Evolutionary conservation across 2,329 filamentous ascomycete genomes (phyloP), one percentile per base, ranked within the genome.

Genomic region (Helicocarpus griseus): DNA sequence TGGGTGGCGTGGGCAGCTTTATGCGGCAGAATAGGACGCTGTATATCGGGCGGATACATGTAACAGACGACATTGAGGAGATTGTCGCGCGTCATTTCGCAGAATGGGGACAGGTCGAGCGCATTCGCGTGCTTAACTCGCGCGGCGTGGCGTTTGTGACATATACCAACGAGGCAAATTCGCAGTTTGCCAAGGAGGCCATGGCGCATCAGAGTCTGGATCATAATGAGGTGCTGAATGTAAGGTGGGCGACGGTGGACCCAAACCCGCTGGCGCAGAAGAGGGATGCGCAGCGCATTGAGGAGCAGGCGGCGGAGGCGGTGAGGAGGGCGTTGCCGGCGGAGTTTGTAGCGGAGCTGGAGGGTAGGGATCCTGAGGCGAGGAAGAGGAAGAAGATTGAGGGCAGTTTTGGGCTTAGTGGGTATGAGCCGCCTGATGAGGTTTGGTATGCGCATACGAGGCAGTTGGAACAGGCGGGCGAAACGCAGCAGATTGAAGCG

Each of bases 1-100:
- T 98, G 93, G 90, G 91, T 49, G 94, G 94, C 58, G 89, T 96
- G 2, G 93, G 93, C 24, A 89, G 82, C 55, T 98, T 98, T 64
- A 85, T 90, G 81, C 79, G 93, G 21, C 87, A 95, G 64, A 98
- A 98, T 65, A 79, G 93, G 29, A 98, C 93, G 1, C 76, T 98
- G 5, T 98, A 98, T 62, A 81, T 96, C 0, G 93, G 93, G 4
- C 78, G 90, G 45, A 96, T 98, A 67, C 89, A 96, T 67, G 91
- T 95, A 33, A 91, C 85, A 11, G 93, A 97, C 67, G 91, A 97
- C 64, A 96, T 97, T 56, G 91, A 98, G 66, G 93, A 98, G 70
- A 81, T 97, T 33, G 91, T 97, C 5, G 85, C 91, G 28, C 79
- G 94, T 13, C 93, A 98, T 70, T 96, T 97, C 65, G 86, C 89